A percentile compares a stretch with the other conserved stretches of the same genome.
phyloP scores from a whole-genome alignment of 176 grass and related monocot species.

The Puccinellia tenuiflora region DNA sequence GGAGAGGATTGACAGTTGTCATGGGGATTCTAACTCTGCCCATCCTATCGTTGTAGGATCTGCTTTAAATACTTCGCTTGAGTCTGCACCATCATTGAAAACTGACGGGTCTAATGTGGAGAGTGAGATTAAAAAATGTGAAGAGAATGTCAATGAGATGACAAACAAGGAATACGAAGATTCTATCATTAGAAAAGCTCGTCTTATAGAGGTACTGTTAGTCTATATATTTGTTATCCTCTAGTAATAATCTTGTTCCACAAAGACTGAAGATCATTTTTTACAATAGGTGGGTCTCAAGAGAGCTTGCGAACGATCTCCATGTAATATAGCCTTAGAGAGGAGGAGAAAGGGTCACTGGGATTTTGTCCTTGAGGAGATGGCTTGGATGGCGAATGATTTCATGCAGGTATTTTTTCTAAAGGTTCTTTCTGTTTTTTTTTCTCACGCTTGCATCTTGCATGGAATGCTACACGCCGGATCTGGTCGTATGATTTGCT shows the following conservation, averaged over 20 bases:
- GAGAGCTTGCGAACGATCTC: conserved; percentile 46
- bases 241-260: conserved; percentile 18
- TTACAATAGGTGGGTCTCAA: conserved; percentile 54
- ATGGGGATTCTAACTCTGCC: conserved; percentile 15
- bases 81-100: conserved; percentile 6
- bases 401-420: conserved; percentile 86
- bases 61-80: conserved; percentile 22
- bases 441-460: neutral
- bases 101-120: conserved; percentile 14
- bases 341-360: conserved; percentile 85
- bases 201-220: conserved; percentile 68
- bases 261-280: conserved; percentile 23
- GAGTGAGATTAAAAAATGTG: conserved; percentile 29
- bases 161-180: conserved; percentile 61
- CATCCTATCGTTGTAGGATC: neutral
- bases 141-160: conserved; percentile 27
- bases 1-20: conserved; percentile 23
- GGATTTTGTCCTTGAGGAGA: conserved; percentile 96
- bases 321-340: conserved; percentile 56
- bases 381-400: conserved; percentile 98
- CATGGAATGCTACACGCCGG: neutral
- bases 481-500: conserved; percentile 12
- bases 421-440: conserved; percentile 4
- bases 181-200: conserved; percentile 55
- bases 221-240: conserved; percentile 8